These are phyloP conservation scores for Pichia ethanolica DNA, from an alignment of 805 yeast species.

Conservation along the genomic window DNA sequence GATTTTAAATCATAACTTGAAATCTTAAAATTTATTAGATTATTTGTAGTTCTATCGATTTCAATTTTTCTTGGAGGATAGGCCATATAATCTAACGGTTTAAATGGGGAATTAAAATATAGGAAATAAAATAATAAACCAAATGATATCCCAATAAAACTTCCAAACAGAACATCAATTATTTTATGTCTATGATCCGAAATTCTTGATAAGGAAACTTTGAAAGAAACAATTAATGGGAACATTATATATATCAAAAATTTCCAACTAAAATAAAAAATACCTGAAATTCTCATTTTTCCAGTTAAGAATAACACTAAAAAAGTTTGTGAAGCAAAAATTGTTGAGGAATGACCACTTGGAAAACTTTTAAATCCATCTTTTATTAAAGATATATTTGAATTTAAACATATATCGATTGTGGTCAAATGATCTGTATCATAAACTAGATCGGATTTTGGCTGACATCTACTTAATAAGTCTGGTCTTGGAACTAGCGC, in stretches of 20 bases:
- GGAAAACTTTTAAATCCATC: conserved; percentile 56
- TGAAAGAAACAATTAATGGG: conserved; percentile 30
- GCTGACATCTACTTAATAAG: conserved; percentile 42
- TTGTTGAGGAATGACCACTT: conserved; percentile 47
- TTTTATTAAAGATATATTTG: conserved; percentile 26
- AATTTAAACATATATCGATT: conserved; percentile 41
- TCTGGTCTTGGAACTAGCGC: conserved; percentile 47
- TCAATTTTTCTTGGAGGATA: conserved; percentile 35
- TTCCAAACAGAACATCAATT: conserved; percentile 34
- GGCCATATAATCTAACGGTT: conserved; percentile 32
- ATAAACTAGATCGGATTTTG: conserved; percentile 24
- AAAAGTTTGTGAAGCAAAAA: conserved; percentile 40
- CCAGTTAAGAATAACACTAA: conserved; percentile 30
- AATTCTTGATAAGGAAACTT: conserved; percentile 34
- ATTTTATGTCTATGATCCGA: conserved; percentile 42
- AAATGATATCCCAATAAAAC: conserved; percentile 29
- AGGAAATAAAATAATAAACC: conserved; percentile 32
- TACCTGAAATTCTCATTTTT: conserved; percentile 30
- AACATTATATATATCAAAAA: conserved; percentile 24
- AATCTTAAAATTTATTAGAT: background rate
- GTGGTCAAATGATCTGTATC: conserved; percentile 29
- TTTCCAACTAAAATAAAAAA: conserved; percentile 30
- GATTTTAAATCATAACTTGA: background rate
- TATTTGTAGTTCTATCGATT: background rate
- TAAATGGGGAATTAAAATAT: conserved; percentile 31